These are phyloP conservation scores for Pseudogymnoascus sp. DNA, from an alignment of 2,329 filamentous ascomycete genomes.

Conservation along the genomic window DNA sequence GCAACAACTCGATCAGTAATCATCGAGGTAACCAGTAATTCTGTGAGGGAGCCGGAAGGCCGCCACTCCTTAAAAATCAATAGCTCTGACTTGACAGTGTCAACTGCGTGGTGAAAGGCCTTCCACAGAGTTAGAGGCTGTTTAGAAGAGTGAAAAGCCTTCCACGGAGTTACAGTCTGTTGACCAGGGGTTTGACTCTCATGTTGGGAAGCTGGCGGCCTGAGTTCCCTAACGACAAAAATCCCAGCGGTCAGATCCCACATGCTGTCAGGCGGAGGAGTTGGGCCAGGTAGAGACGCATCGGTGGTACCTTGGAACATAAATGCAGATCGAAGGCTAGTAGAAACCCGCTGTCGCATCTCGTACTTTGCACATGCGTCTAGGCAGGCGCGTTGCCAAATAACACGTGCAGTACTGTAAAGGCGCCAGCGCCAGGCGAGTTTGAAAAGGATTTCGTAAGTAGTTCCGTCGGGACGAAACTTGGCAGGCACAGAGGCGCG, in stretches of 20 bases:
- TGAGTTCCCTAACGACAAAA: neutral
- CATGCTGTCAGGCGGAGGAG: neutral
- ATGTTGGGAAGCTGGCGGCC: neutral
- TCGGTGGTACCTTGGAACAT: neutral
- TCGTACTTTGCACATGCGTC: neutral
- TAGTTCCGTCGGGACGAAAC: neutral
- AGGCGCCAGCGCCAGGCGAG: neutral
- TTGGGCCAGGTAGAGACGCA: neutral
- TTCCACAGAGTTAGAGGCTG: neutral
- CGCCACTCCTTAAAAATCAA: neutral
- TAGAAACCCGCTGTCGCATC: neutral
- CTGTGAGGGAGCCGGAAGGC: neutral
- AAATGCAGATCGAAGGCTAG: neutral
- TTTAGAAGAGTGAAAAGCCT: neutral
- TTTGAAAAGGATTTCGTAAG: slow-evolving; percentile 2
- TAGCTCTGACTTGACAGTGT: neutral
- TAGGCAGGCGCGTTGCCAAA: slow-evolving; percentile 6
- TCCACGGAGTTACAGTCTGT: neutral
- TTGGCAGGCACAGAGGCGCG: neutral
- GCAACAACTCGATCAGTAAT: neutral
- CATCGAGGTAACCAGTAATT: neutral
- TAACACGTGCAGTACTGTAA: slow-evolving; percentile 1
- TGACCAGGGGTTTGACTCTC: neutral
- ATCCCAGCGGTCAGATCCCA: neutral
- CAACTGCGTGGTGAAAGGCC: neutral